phyloP scores from a whole-genome alignment of 306 rosid genomes.

The Gastrolobium villosum region DNA sequence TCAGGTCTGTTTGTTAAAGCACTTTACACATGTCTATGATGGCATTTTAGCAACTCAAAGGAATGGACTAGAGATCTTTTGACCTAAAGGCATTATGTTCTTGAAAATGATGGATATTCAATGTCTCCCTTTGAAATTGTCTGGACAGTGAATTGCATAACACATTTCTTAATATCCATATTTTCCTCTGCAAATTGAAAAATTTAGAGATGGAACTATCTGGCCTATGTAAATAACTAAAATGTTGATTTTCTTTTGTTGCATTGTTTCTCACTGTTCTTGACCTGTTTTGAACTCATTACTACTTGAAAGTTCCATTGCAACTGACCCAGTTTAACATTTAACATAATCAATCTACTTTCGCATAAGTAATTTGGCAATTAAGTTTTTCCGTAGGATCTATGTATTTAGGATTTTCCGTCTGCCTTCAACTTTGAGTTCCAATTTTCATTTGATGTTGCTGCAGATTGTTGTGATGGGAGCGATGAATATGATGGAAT shows the following conservation, averaged over 20 bases:
- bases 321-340: slow-evolving; percentile 26
- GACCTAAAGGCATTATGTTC: slow-evolving; percentile 5
- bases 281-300: slow-evolving; percentile 15
- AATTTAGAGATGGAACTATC: slow-evolving; percentile 5
- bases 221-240: slow-evolving; percentile 5
- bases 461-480: slow-evolving; percentile 92
- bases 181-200: background rate
- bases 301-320: background rate
- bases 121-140: slow-evolving; percentile 16
- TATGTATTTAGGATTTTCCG: slow-evolving; percentile 21
- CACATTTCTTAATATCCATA: background rate
- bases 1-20: slow-evolving; percentile 3
- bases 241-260: slow-evolving; percentile 34
- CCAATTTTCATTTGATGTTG: slow-evolving; percentile 40
- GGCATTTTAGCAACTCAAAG: slow-evolving; percentile 35
- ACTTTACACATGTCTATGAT: slow-evolving; percentile 18
- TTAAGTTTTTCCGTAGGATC: background rate
- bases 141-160: background rate
- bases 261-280: slow-evolving; percentile 2
- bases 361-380: background rate
- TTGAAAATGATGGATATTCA: slow-evolving; percentile 17
- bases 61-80: slow-evolving; percentile 29
- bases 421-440: slow-evolving; percentile 38
- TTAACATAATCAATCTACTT: background rate
- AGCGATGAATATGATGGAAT: slow-evolving; percentile 83